Conservation (phyloP, 768 basidiomycete species). For the Melanogaster broomeanus region DNA sequence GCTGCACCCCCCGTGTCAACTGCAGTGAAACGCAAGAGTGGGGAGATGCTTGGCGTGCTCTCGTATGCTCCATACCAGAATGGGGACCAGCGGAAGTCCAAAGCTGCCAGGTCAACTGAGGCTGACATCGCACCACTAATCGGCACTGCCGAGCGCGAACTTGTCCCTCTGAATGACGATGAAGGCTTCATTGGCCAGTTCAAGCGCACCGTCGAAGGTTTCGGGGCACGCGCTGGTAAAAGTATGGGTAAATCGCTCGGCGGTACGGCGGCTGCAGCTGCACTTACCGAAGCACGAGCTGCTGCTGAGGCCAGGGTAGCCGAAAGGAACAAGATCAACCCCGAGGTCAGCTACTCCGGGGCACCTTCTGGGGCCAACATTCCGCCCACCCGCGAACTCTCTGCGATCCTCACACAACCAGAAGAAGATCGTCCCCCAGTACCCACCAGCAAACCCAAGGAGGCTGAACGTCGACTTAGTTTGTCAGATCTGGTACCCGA, state of each 20-base stretch:
- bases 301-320: constrained; percentile 71
- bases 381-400: constrained; percentile 5
- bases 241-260: constrained; percentile 65
- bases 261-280: constrained; percentile 47
- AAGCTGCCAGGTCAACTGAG: constrained; percentile 48
- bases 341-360: constrained; percentile 23
- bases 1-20: constrained; percentile 18
- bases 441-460: constrained; percentile 1
- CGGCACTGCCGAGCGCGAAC: constrained; percentile 3
- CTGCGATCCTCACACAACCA: background rate
- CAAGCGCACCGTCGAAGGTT: constrained; percentile 70
- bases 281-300: constrained; percentile 66
- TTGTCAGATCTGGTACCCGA: constrained; percentile 60
- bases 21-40: constrained; percentile 67
- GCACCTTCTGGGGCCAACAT: constrained; percentile 21
- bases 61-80: constrained; percentile 23
- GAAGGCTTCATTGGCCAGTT: constrained; percentile 63
- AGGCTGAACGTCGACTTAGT: constrained; percentile 45
- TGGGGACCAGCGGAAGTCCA: constrained; percentile 46
- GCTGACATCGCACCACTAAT: constrained; percentile 32
- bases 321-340: constrained; percentile 57
- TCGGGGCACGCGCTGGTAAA: constrained; percentile 60
- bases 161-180: constrained; percentile 12
- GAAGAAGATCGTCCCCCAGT: background rate
- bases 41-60: constrained; percentile 38